Conservation (phyloP, 768 basidiomycete genomes). For the Tricholoma hemisulphureum region DNA sequence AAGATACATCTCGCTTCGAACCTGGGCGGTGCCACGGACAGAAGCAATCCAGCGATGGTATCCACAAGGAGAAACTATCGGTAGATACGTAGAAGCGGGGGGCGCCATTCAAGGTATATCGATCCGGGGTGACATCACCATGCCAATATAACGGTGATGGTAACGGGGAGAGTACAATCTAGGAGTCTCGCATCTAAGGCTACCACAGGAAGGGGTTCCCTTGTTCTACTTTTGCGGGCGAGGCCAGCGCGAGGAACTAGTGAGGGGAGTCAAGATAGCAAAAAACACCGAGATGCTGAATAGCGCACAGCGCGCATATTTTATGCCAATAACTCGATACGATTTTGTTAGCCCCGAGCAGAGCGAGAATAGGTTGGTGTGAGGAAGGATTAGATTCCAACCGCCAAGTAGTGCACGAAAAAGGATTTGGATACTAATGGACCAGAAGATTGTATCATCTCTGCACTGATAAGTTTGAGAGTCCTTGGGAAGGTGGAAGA, state of each 20-base stretch:
- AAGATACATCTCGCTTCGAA: conserved; percentile 6
- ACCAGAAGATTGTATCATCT: conserved; percentile 4
- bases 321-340: background rate
- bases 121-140: conserved; percentile 6
- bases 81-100: background rate
- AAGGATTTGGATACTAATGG: background rate
- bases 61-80: conserved; percentile 15
- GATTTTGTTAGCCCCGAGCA: background rate
- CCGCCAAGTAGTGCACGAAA: background rate
- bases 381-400: background rate
- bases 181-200: conserved; percentile 17
- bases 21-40: conserved; percentile 1
- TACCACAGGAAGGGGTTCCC: conserved; percentile 14
- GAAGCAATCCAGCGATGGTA: conserved; percentile 8
- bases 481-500: conserved; percentile 1
- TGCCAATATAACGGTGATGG: conserved; percentile 5
- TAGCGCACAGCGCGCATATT: background rate
- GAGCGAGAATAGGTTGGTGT: background rate
- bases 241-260: background rate
- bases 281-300: background rate
- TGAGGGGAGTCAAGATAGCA: background rate
- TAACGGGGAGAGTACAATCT: conserved; percentile 4
- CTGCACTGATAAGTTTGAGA: background rate
- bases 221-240: background rate
- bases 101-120: conserved; percentile 8